Evolutionary conservation across 2,329 filamentous ascomycete genomes (phyloP), one percentile per base, ranked within the genome.

Genomic region (Pseudonectria foliicola): DNA sequence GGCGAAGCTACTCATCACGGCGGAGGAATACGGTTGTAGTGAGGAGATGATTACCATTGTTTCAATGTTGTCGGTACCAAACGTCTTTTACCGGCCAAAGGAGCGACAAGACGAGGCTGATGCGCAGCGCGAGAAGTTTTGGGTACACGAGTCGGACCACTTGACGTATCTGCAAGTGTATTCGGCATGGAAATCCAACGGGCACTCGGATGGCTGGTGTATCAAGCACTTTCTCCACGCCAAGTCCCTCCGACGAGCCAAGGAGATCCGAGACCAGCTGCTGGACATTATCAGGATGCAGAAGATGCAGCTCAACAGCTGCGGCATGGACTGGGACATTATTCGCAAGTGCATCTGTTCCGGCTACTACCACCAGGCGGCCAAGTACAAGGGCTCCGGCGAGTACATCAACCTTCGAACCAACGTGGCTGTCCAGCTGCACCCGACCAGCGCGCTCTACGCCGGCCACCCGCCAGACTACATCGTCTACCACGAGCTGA

Each of bases 31-130:
- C 57, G 83, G 78, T 29, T 98, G 92, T 63, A 92, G 83, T 59
- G 90, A 96, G 63, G 92, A 98, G 62, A 95, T 98, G 84, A 76
- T 95, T 14, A 96, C 89, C 0, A 96, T 98, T 31, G 92, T 98
- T 14, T 90, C 88, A 15, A 96, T 98, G 92, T 75, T 98, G 7
- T 94, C 87, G 1, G 92, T 98, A 0, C 92, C 92, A 8, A 93
- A 82, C 44, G 92, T 96, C 18, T 98, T 96, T 63, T 96, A 95
- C 65, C 79, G 93, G 6, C 92, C 92, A 3, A 95, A 94, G 57
- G 93, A 98, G 61, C 82, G 92, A 1, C 85, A 95, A 53, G 92
- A 98, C 55, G 92, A 98, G 65, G 92, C 90, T 6, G 92, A 98
- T 53, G 81, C 89, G 1, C 89, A 92, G 24, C 80, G 90, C 18